Base-by-base conservation (phyloP, 345 rosid species). In the Murraya paniculata region DNA sequence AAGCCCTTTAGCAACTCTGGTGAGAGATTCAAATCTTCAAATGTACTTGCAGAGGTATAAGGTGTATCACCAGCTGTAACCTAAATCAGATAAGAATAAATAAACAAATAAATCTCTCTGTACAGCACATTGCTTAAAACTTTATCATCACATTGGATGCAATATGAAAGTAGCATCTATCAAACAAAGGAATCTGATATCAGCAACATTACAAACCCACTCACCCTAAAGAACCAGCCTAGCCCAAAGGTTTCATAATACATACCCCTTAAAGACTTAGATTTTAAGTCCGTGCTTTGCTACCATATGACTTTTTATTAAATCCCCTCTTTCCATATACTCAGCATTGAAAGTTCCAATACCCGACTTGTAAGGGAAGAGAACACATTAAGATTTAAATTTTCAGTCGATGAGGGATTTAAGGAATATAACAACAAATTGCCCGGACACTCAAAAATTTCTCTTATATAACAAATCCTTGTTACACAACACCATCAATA, bases 1-100 rank as follows among this genome's bases (percentile, higher is more conserved):
- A 96, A 81, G 14, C 97, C 99, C 84, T 96, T 96, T 81, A 96
- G 77, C 75, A 96, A 77, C 74, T 96, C 98, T 0, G 89, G 89
- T 0, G 98, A 86, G 60, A 94, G 80, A 70, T 89, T 92, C 84
- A 96, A 87, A 58, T 96, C 99, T 64, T 96, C 99, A 76, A 94
- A 96, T 4, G 87, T 81, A 59, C 87, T 80, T 0, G 98, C 98
- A 0, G 99, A 96, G 2, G 95, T 85, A 73, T 96, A 96, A 0
- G 93, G 98, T 1, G 98, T 96, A 53, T 92, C 94, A 21, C 94
- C 93, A 0, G 93, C 38, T 4, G 92, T 87, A 77, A 94, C 95
- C 98, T 96, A 62, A 50, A 74, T 28, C 68, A 69, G 57, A n/a
- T n/a, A 5, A 25, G 71, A 62, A 65, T 22, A 14, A 66, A 13